Evolutionary conservation across 805 yeast species (phyloP).

Genomic region (Kuraishia hungarica): DNA sequence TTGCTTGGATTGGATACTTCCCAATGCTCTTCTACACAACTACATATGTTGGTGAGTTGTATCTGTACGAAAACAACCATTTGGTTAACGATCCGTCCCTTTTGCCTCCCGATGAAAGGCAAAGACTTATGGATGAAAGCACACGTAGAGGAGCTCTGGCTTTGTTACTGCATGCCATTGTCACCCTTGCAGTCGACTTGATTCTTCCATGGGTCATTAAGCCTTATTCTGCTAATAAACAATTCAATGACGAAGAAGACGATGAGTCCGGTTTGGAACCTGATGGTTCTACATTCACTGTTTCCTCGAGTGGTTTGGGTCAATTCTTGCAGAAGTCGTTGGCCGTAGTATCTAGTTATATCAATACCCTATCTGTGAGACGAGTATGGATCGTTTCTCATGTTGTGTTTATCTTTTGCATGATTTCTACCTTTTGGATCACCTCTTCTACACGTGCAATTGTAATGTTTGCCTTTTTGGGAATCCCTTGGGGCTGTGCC

Average conservation of each 20-base stretch:
- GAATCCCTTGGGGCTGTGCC: slow-evolving; percentile 59
- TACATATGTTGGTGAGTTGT: slow-evolving; percentile 55
- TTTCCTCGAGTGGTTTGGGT: background rate
- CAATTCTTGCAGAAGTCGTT: background rate
- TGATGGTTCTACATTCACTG: slow-evolving; percentile 4
- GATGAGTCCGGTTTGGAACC: background rate
- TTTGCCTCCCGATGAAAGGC: slow-evolving; percentile 28
- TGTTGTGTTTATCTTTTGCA: slow-evolving; percentile 37
- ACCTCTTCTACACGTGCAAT: slow-evolving; percentile 33
- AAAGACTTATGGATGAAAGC: slow-evolving; percentile 30
- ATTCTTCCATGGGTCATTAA: slow-evolving; percentile 34
- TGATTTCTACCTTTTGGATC: slow-evolving; percentile 38
- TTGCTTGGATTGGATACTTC: slow-evolving; percentile 65
- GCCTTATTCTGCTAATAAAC: slow-evolving; percentile 1
- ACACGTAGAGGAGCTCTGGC: slow-evolving; percentile 47
- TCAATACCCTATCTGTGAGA: slow-evolving; percentile 21
- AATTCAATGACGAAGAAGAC: background rate
- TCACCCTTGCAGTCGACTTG: slow-evolving; percentile 34
- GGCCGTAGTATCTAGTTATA: background rate
- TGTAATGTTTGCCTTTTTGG: slow-evolving; percentile 40
- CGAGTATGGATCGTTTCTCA: slow-evolving; percentile 45
- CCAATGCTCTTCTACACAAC: slow-evolving; percentile 59
- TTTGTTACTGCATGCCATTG: slow-evolving; percentile 37
- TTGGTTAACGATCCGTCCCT: slow-evolving; percentile 23
- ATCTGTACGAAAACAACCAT: slow-evolving; percentile 30